Conservation (phyloP, 2,329 filamentous ascomycete species). For the Neopestalotiopsis sp. region DNA sequence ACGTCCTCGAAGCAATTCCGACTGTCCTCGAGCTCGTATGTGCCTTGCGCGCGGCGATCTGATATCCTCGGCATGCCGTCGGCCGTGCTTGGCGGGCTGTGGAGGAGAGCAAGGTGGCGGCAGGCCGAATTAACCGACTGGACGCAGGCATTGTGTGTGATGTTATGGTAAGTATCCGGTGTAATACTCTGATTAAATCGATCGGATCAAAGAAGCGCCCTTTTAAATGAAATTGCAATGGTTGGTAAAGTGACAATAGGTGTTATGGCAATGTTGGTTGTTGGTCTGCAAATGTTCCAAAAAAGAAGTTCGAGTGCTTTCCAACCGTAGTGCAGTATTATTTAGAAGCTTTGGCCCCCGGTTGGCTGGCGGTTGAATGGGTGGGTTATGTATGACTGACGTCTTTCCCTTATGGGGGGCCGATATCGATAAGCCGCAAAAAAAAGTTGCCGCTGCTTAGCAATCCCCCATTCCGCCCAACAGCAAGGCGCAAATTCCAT, state of each 20-base stretch:
- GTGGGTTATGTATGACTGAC: neutral
- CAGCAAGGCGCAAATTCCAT: slow-evolving; percentile 17
- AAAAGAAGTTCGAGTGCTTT: neutral
- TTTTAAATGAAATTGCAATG: neutral
- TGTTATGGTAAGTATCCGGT: neutral
- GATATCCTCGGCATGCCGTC: slow-evolving; percentile 28
- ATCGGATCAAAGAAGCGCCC: neutral
- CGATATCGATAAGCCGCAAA: slow-evolving; percentile 16
- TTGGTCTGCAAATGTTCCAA: neutral
- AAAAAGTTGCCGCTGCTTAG: slow-evolving; percentile 12
- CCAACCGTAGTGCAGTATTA: neutral
- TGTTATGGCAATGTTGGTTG: neutral
- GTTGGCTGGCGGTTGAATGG: neutral
- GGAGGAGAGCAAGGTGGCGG: slow-evolving; percentile 31
- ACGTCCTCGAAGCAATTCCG: slow-evolving; percentile 27
- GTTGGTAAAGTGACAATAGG: neutral
- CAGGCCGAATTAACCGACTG: slow-evolving; percentile 32
- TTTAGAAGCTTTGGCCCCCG: neutral
- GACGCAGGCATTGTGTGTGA: slow-evolving; percentile 22
- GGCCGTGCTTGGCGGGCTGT: slow-evolving; percentile 25
- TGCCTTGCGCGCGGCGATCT: slow-evolving; percentile 31
- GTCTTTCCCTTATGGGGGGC: slow-evolving; percentile 4
- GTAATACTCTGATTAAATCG: no score
- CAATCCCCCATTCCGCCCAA: slow-evolving; percentile 5
- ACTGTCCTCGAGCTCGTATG: slow-evolving; percentile 33